Evolutionary conservation across 164 flowering plant genomes (phyloP).

Genomic region (Stephania japonica): DNA sequence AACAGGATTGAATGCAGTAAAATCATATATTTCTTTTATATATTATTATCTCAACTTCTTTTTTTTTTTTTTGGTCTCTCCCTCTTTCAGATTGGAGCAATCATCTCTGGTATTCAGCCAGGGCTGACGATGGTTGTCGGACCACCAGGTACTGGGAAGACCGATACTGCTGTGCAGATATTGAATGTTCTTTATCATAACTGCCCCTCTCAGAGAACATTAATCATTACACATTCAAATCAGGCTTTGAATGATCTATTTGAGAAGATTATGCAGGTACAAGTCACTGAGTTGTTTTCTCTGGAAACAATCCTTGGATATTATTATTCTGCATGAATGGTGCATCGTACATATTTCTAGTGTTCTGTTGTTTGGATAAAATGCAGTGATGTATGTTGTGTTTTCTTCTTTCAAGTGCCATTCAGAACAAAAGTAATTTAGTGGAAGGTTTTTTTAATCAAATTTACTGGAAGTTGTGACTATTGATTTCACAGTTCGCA

Average conservation of each 20-base stretch:
- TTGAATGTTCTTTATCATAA: slow-evolving; percentile 98
- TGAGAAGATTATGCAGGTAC: slow-evolving; percentile 98
- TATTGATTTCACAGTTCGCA: not conserved
- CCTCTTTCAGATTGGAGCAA: slow-evolving; percentile 72
- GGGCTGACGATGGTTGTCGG: slow-evolving; percentile 99
- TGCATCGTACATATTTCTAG: not conserved
- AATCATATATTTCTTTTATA: not conserved
- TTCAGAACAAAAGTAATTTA: not conserved
- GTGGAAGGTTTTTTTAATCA: not conserved
- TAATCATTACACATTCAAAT: slow-evolving; percentile 97
- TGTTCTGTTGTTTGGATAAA: not conserved
- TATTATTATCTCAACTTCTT: not conserved
- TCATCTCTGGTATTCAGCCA: slow-evolving; percentile 92
- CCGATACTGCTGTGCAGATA: slow-evolving; percentile 96
- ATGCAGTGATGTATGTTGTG: not conserved
- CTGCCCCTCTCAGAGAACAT: slow-evolving; percentile 94
- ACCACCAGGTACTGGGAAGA: slow-evolving; percentile 99
- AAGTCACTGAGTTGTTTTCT: not conserved
- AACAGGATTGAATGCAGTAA: not conserved
- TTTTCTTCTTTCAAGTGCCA: not conserved
- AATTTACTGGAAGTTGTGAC: no score
- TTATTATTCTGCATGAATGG: not conserved
- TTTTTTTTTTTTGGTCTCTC: not conserved
- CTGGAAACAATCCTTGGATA: not conserved
- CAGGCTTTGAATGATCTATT: slow-evolving; percentile 98